A percentile compares a stretch with the other conserved stretches of the same genome.
These are phyloP conservation scores for Lactarius deliciosus DNA, from an alignment of 768 basidiomycete genomes.

Conservation along the genomic window DNA sequence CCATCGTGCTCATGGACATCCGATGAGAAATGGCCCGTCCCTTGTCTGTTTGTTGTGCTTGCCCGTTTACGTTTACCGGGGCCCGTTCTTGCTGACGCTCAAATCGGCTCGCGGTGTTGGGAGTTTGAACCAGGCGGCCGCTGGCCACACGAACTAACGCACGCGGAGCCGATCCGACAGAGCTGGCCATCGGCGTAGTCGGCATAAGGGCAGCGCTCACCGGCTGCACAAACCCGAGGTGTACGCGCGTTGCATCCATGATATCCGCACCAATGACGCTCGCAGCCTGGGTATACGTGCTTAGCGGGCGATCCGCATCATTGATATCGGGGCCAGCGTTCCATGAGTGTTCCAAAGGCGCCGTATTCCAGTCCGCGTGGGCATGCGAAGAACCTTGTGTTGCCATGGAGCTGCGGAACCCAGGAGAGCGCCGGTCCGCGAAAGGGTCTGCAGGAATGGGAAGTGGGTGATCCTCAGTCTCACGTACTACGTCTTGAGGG, in stretches of 20 bases:
- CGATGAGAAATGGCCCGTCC: conserved; percentile 43
- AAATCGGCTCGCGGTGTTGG: conserved; percentile 37
- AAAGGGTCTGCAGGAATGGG: conserved; percentile 52
- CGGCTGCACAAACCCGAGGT: conserved; percentile 49
- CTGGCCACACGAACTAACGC: conserved; percentile 60
- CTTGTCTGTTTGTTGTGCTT: conserved; percentile 39
- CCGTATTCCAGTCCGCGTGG: conserved; percentile 32
- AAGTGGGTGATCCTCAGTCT: conserved; percentile 41
- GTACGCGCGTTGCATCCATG: conserved; percentile 65
- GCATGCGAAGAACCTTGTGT: conserved; percentile 29
- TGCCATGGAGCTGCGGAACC: conserved; percentile 35
- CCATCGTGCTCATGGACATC: conserved; percentile 42
- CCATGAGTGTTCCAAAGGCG: conserved; percentile 16
- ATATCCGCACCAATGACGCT: conserved; percentile 49
- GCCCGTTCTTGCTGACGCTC: conserved; percentile 71
- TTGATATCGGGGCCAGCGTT: conserved; percentile 35
- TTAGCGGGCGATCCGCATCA: conserved; percentile 51
- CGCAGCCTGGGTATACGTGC: conserved; percentile 56
- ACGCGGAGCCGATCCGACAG: conserved; percentile 38
- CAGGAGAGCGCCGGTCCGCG: conserved; percentile 53
- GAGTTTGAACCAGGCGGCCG: conserved; percentile 58
- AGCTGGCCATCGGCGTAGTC: conserved; percentile 22
- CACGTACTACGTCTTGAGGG: conserved; percentile 59
- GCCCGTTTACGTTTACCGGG: conserved; percentile 58
- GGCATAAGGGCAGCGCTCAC: conserved; percentile 32